Conservation (phyloP, 768 basidiomycete species). For the Suillus paluster region DNA sequence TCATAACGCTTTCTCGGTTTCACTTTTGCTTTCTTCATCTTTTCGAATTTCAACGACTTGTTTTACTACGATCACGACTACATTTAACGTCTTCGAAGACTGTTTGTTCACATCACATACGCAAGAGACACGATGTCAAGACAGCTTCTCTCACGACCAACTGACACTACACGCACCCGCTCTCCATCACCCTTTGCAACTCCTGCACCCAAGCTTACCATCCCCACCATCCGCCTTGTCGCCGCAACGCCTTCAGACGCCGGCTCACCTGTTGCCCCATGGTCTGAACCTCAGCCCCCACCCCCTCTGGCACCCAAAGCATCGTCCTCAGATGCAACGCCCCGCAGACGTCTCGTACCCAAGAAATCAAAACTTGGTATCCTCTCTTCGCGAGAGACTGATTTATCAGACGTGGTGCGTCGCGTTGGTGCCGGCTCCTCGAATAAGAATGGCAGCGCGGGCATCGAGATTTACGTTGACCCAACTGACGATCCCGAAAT, state of each 20-base stretch:
- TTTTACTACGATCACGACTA: slow-evolving; percentile 30
- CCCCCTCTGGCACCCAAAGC: slow-evolving; percentile 35
- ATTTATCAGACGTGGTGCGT: slow-evolving; percentile 65
- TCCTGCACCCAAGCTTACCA: slow-evolving; percentile 31
- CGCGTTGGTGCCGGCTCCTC: slow-evolving; percentile 44
- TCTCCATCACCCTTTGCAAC: slow-evolving; percentile 34
- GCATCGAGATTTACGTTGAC: slow-evolving; percentile 76
- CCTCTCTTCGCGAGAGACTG: slow-evolving; percentile 43
- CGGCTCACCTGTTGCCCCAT: slow-evolving; percentile 34
- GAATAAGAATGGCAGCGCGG: slow-evolving; percentile 40
- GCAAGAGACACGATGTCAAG: slow-evolving; percentile 25
- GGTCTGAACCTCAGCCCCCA: slow-evolving; percentile 20
- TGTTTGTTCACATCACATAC: slow-evolving; percentile 18
- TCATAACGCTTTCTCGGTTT: slow-evolving; percentile 5
- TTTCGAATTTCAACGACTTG: slow-evolving; percentile 23
- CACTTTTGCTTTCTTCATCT: slow-evolving; percentile 9
- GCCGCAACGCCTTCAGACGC: slow-evolving; percentile 62
- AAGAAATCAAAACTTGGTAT: slow-evolving; percentile 71
- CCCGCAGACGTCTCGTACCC: slow-evolving; percentile 62
- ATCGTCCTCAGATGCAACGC: slow-evolving; percentile 16
- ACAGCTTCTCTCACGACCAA: slow-evolving; percentile 35
- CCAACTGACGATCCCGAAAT: slow-evolving; percentile 65
- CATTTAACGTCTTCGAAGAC: slow-evolving; percentile 28
- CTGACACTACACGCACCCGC: slow-evolving; percentile 28
- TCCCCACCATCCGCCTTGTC: slow-evolving; percentile 72